Evolutionary conservation across 148 eudicot genomes (phyloP).

Genomic region (Heliosperma pusillum): DNA sequence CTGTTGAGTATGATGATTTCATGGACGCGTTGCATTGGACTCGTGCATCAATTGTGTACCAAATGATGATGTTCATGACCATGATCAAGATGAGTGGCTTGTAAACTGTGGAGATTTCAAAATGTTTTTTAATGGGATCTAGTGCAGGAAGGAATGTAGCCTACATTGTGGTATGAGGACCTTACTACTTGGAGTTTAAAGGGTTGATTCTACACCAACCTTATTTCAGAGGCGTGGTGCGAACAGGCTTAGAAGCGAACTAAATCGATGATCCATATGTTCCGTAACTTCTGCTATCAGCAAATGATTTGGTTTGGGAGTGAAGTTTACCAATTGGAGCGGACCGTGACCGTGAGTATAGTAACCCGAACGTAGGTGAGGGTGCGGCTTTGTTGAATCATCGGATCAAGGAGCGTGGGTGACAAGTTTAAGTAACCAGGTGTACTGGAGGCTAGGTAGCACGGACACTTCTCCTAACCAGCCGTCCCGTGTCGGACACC

Average conservation of each 20-base stretch:
- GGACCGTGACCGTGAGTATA: not conserved
- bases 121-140: conserved; percentile 10
- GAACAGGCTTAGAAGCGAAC: not conserved
- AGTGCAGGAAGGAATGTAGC: conserved; percentile 11
- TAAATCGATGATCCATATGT: not conserved
- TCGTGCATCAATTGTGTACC: too few relatives aligned
- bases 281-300: conserved; percentile 3
- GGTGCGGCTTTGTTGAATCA: not conserved
- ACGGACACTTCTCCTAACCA: too few relatives aligned
- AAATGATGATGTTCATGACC: not conserved
- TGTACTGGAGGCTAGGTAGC: too few relatives aligned
- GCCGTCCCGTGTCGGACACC: too few relatives aligned
- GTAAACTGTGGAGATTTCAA: not conserved
- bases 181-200: not conserved
- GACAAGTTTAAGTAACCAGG: not conserved
- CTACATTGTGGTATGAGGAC: too few relatives aligned
- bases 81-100: not conserved
- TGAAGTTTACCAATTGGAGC: conserved; percentile 1
- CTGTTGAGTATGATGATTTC: conserved; percentile 8
- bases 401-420: not conserved
- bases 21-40: conserved; percentile 4
- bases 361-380: not conserved
- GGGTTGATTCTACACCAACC: not conserved
- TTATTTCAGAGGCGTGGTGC: not conserved
- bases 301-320: not conserved